Conservation (phyloP, 2,329 filamentous ascomycete genomes). For the Chalara sp. region DNA sequence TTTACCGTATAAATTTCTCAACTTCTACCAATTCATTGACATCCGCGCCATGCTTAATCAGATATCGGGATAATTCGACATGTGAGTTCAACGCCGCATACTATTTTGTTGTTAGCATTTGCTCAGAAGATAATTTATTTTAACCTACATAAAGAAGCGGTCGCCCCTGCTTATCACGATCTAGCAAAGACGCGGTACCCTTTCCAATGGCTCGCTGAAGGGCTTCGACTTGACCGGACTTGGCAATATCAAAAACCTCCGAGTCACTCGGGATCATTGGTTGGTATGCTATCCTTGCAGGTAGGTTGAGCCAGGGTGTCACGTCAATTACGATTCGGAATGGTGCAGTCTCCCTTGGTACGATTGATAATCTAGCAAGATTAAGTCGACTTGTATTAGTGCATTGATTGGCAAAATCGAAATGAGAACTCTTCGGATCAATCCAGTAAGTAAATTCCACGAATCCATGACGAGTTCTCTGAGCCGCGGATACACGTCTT, state of each 20-base stretch:
- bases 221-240: slow-evolving; percentile 1
- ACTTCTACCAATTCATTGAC: slow-evolving; percentile 5
- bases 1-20: slow-evolving; percentile 1
- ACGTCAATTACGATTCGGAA: slow-evolving; percentile 3
- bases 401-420: no score
- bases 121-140: slow-evolving; percentile 19
- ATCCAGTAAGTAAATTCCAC: no score
- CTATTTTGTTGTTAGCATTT: slow-evolving; percentile 3
- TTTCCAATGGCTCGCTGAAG: slow-evolving; percentile 3
- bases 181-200: slow-evolving; percentile 1
- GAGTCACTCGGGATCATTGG: slow-evolving; percentile 5
- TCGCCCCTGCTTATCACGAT: slow-evolving; percentile 7
- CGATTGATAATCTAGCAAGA: slow-evolving; percentile 2
- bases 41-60: slow-evolving; percentile 2
- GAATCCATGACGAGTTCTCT: no score
- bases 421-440: no score
- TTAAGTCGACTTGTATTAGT: not conserved
- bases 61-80: slow-evolving; percentile 5
- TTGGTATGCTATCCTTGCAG: slow-evolving; percentile 7
- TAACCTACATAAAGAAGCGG: slow-evolving; percentile 5
- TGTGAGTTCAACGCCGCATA: slow-evolving; percentile 1
- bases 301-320: not conserved
- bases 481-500: no score
- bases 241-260: slow-evolving; percentile 6
- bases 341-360: not conserved